Base-by-base conservation (phyloP, 2,329 filamentous ascomycete species). In the Talaromyces sp. region DNA sequence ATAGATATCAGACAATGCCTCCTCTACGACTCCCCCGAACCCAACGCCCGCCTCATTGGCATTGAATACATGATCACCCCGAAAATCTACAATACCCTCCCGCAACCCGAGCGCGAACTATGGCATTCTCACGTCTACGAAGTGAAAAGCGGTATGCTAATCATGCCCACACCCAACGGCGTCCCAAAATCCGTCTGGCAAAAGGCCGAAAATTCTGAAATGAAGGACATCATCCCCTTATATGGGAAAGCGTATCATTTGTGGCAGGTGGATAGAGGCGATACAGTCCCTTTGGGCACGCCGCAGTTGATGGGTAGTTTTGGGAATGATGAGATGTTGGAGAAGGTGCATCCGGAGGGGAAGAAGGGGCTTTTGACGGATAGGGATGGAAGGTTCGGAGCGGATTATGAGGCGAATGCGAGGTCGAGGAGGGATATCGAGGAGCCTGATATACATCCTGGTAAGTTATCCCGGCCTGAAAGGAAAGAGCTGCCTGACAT, bases 161-260 rank as follows among this genome's bases (percentile, higher is more conserved):
- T 80, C 43, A 78, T 80, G 78, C 79, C 79, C 0, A 69, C 74
- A 31, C 75, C 77, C 1, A 58, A 70, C 19, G 70, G 67, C 54
- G 65, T 58, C 14, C 87, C 89, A 0, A 81, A 84, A 27, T 77
- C 83, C 0, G 85, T 81, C 0, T 96, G 92, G 92, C 89, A 95
- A 68, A 75, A 83, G 4, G 89, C 91, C 1, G 92, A 96, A 80
- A 91, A 86, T 37, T 84, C 85, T 56, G 92, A 94, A 77, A 95
- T 96, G 91, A 86, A 90, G 68, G 84, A 93, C 65, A 83, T 95
- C 0, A 79, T 92, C 3, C 82, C 85, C 0, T 75, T 95, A 2
- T 96, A 96, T 72, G 92, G 92, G 10, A 96, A 96, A 74, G 87
- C 89, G 1, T 95, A 90, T 75, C 92, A 96, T 74, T 82, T 95